Conservation (phyloP, 805 yeast species). For the Yarrowia yakushimensis region DNA sequence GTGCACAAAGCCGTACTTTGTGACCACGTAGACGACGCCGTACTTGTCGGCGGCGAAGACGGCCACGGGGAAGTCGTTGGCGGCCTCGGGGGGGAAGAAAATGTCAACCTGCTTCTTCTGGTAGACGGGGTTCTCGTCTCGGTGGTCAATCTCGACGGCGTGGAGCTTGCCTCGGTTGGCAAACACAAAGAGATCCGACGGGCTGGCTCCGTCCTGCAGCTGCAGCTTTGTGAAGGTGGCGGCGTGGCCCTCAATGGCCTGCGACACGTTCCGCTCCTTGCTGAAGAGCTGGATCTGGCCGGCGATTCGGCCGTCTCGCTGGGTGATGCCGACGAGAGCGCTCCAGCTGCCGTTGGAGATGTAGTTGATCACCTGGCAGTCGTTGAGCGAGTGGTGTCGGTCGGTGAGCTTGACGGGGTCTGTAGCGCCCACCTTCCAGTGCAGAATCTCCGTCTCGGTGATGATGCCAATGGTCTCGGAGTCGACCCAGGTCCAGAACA, state of each 20-base stretch:
- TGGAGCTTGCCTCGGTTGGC: slow-evolving; percentile 90
- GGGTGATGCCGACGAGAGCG: slow-evolving; percentile 91
- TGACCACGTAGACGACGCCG: slow-evolving; percentile 83
- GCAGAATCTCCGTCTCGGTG: slow-evolving; percentile 68
- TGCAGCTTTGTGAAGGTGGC: slow-evolving; percentile 78
- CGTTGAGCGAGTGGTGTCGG: slow-evolving; percentile 71
- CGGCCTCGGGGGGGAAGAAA: slow-evolving; percentile 94
- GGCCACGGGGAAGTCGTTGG: slow-evolving; percentile 93
- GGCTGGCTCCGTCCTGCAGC: slow-evolving; percentile 65
- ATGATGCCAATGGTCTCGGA: slow-evolving; percentile 74
- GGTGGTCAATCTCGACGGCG: slow-evolving; percentile 94
- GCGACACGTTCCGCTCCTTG: slow-evolving; percentile 85
- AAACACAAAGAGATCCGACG: slow-evolving; percentile 85
- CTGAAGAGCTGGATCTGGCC: slow-evolving; percentile 95
- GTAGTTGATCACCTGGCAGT: slow-evolving; percentile 86
- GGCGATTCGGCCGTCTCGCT: slow-evolving; percentile 88
- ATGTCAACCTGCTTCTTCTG: slow-evolving; percentile 87
- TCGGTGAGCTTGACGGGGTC: slow-evolving; percentile 81
- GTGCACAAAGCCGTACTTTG: slow-evolving; percentile 96
- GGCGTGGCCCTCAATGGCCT: slow-evolving; percentile 97
- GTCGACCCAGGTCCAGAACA: slow-evolving; percentile 93
- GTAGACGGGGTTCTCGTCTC: slow-evolving; percentile 75
- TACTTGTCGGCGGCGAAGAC: slow-evolving; percentile 79
- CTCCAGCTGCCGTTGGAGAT: slow-evolving; percentile 89
- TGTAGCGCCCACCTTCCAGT: slow-evolving; percentile 72